Conservation (phyloP, 768 basidiomycete genomes). For the Suillus subluteus region DNA sequence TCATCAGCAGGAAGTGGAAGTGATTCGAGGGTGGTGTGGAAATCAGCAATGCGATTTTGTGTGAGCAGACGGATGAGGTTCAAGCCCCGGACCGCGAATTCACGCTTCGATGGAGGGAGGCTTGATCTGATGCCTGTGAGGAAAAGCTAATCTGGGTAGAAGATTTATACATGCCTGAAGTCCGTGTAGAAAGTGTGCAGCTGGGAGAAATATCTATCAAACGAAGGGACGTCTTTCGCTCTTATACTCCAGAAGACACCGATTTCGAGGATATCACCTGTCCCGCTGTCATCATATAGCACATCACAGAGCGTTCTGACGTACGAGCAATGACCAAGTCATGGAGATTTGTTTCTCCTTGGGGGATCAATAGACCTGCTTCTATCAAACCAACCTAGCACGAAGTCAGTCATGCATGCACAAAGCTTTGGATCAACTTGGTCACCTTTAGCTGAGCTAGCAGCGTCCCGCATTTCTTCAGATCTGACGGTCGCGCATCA, state of each 20-base stretch:
- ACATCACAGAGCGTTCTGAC: slow-evolving; percentile 31
- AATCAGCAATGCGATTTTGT: slow-evolving; percentile 95
- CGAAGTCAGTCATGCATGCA: not conserved
- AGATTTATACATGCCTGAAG: slow-evolving; percentile 55
- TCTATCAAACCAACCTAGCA: slow-evolving; percentile 76
- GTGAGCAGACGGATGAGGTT: slow-evolving; percentile 94
- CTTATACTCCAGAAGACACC: slow-evolving; percentile 95
- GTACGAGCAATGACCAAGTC: slow-evolving; percentile 78
- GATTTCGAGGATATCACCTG: slow-evolving; percentile 95
- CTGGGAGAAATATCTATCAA: slow-evolving; percentile 94
- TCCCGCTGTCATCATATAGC: slow-evolving; percentile 4
- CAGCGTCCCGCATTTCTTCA: slow-evolving; percentile 64
- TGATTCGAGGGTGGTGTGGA: slow-evolving; percentile 95
- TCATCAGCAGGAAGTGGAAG: slow-evolving; percentile 72
- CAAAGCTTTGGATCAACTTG: not conserved
- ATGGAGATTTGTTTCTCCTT: slow-evolving; percentile 58
- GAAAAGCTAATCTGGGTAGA: slow-evolving; percentile 13
- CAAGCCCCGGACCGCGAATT: slow-evolving; percentile 88
- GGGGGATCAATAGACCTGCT: slow-evolving; percentile 76
- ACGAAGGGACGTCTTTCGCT: slow-evolving; percentile 85
- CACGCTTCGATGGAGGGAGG: slow-evolving; percentile 83
- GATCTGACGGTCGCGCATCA: slow-evolving; percentile 63
- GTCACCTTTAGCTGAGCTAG: slow-evolving; percentile 74
- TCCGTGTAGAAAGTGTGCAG: slow-evolving; percentile 90
- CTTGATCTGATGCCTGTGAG: slow-evolving; percentile 48